Percentiles rank a stretch among this genome's conserved stretches.
These are phyloP conservation scores for Yamadazyma laniorum DNA, from an alignment of 805 yeast species.

Conservation along the genomic window DNA sequence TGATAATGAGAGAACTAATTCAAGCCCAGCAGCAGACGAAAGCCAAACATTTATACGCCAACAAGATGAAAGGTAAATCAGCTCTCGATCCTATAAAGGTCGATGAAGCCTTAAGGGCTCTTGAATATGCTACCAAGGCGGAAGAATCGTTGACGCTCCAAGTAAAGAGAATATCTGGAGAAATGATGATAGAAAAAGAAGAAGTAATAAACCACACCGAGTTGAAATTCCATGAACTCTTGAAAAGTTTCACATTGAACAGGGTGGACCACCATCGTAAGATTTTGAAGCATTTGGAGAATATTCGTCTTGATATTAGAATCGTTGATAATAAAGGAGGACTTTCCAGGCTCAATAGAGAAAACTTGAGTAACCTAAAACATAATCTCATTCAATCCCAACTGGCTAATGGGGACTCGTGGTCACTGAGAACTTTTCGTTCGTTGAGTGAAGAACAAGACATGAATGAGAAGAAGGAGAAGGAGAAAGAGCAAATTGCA, in stretches of 20 bases:
- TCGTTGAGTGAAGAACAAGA: conserved; percentile 31
- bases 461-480: conserved; percentile 16
- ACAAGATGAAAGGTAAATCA: conserved; percentile 65
- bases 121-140: conserved; percentile 72
- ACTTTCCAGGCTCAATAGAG: conserved; percentile 78
- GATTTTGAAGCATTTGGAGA: conserved; percentile 69
- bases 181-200: conserved; percentile 72
- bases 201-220: conserved; percentile 63
- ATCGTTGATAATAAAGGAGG: conserved; percentile 78
- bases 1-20: conserved; percentile 83
- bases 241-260: conserved; percentile 62
- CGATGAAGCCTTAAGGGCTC: conserved; percentile 79
- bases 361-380: conserved; percentile 47
- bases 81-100: conserved; percentile 83
- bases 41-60: conserved; percentile 67
- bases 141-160: conserved; percentile 78
- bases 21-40: conserved; percentile 77
- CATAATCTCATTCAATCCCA: conserved; percentile 45
- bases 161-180: conserved; percentile 78
- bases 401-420: conserved; percentile 40
- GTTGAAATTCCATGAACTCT: conserved; percentile 46
- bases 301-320: conserved; percentile 67
- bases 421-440: conserved; percentile 43
- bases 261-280: conserved; percentile 86
- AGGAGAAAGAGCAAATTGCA: conserved; percentile 15